Evolutionary conservation across 352 stramenopile species (phyloP).

Genomic region (Phytophthora fragariaefolia): DNA sequence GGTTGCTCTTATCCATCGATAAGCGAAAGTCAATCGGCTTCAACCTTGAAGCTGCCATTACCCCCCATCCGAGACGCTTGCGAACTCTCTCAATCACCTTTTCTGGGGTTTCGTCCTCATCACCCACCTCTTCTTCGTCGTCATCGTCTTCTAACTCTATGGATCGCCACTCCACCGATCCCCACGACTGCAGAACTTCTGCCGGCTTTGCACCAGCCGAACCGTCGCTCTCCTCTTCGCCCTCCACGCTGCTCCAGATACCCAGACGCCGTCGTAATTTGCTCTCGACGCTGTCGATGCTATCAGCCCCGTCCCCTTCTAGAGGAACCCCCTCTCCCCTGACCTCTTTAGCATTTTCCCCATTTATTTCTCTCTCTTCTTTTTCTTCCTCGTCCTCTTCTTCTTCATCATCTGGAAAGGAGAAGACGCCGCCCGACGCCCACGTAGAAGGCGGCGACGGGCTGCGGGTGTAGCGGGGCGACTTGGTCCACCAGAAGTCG

Average conservation of each 20-base stretch:
- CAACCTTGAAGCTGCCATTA: background rate
- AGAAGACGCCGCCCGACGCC: constrained; percentile 25
- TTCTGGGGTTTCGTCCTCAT: constrained; percentile 52
- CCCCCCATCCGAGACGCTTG: constrained; percentile 51
- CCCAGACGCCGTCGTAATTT: constrained; percentile 30
- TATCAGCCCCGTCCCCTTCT: constrained; percentile 2
- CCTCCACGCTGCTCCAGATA: constrained; percentile 1
- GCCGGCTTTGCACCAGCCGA: background rate
- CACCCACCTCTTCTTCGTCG: constrained; percentile 1
- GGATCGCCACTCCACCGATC: constrained; percentile 13
- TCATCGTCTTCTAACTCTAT: constrained; percentile 21
- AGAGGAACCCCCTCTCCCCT: background rate
- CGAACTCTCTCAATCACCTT: constrained; percentile 69
- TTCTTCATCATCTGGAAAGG: constrained; percentile 27
- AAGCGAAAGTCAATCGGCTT: constrained; percentile 17
- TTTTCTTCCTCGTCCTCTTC: constrained; percentile 14
- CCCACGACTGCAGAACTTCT: constrained; percentile 18
- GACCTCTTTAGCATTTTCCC: background rate
- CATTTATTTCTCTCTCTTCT: background rate
- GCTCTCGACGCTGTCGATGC: constrained; percentile 36
- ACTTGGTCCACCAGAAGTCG: constrained; percentile 72
- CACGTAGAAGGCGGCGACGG: constrained; percentile 35
- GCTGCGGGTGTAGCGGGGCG: constrained; percentile 35
- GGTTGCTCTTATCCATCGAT: constrained; percentile 10
- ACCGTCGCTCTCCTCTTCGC: too few relatives aligned